Base-by-base conservation (phyloP, 192 early-diverging fungal species). In the Coemansia sp. region DNA sequence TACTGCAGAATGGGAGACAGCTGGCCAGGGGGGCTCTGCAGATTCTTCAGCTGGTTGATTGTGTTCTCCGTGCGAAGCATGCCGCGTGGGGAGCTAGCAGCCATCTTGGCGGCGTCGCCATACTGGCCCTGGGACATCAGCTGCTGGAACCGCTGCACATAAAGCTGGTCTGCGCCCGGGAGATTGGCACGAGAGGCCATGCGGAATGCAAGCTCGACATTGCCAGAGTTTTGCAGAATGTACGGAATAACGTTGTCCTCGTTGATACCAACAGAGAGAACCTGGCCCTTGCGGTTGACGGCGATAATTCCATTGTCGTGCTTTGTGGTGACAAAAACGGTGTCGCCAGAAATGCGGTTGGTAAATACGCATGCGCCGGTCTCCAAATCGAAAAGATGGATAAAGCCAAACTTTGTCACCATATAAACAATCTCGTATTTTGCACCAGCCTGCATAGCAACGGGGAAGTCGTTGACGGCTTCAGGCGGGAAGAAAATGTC, bases 401-500 rank as follows among this genome's bases (percentile, higher is more conserved):
- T 94, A 74, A 93, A 99, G 5, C 97, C 97, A 75, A 93, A 96
- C 87, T 99, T 99, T 60, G 97, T 99, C 32, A 98, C 93, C 54
- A 99, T 79, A 78, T 90, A 99, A 51, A 98, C 93, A 43, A 99
- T 88, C 70, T 92, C 92, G 84, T 96, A 95, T 84, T 96, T 96
- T 59, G 92, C 90, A 52, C 92, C 91, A 60, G 96, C 89, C 81
- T 98, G 96, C 95, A 98, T 96, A 5, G 95, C 87, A 3, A 99
- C 96, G 22, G 97, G 97, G 76, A 98, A 99, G 74, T 99, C 97
- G 59, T 82, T 88, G 28, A 90, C 90, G 28, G 96, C 95, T 78
- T 98, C 97, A 28, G 95, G 85, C n/a, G 97, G 97, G 88, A 98
- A 99, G 79, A 90, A 95, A 18, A 99, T 87, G 68, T 98, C 96